Base-by-base conservation (phyloP, 2,329 filamentous ascomycete species). In the Aspergillus quadrilineatus region DNA sequence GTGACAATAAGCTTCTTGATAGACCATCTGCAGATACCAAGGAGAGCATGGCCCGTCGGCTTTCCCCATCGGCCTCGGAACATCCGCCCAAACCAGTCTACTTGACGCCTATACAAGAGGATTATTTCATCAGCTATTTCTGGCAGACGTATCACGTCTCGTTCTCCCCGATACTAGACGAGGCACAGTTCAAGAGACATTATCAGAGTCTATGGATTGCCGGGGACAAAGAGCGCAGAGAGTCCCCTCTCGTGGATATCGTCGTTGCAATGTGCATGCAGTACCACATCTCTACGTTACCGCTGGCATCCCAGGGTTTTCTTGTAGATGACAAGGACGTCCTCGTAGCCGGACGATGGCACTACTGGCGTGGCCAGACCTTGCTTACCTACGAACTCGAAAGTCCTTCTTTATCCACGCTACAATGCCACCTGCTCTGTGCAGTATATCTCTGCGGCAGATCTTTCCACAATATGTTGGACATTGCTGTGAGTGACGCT, bases 191-290 rank as follows among this genome's bases (percentile, higher is more conserved):
- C 43, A 60, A 57, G 52, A 17, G 51, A 3, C 63, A 66, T 39
- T 66, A 66, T 29, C 51, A 55, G 34, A 58, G 57, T 22, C 54
- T 66, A 2, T 63, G 57, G 61, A 34, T 29, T 6, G 42, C 45
- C 3, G 55, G 51, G 4, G 53, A 43, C 1, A 53, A 55, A 3
- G 51, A 53, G 22, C 56, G 64, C 26, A 53, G 37, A 41, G 53
- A 58, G 1, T 64, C 58, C 3, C 62, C 62, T 1, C 61, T 64
- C 5, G 63, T 63, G 8, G 63, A 65, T 41, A 57, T 64, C 8
- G 50, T 65, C 2, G 43, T 66, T 30, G 64, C 64, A 0, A 53
- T 65, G 47, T 65, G 62, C 36, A 66, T 66, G 64, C 64, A 66
- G 44, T 57, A 61, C 36, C 55, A 49, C 32, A 57, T 60, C 30